Percentiles rank a stretch among this genome's conserved stretches.
Conservation (phyloP, 2,329 filamentous ascomycete genomes). For the Fusarium redolens region DNA sequence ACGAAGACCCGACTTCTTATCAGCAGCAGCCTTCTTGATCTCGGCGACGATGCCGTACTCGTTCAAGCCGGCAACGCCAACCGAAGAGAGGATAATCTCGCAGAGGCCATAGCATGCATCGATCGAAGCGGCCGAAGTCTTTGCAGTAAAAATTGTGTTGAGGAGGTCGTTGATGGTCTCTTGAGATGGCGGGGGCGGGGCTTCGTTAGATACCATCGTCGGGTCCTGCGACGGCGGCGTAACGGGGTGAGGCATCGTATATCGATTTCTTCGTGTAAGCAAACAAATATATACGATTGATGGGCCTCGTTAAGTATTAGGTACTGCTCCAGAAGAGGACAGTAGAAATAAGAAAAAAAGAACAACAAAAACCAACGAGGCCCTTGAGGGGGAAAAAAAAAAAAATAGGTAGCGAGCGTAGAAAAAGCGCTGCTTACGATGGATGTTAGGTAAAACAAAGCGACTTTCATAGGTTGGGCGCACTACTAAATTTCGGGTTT, state of each 20-base stretch:
- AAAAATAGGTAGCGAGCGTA: constrained; percentile 31
- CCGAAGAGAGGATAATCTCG: constrained; percentile 65
- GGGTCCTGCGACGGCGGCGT: constrained; percentile 55
- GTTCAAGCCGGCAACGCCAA: constrained; percentile 64
- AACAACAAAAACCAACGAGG: constrained; percentile 43
- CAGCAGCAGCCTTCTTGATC: constrained; percentile 78
- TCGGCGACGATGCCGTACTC: constrained; percentile 66
- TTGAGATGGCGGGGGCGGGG: constrained; percentile 68
- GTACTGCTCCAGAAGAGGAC: constrained; percentile 11
- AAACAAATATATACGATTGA: background rate
- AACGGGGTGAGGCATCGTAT: constrained; percentile 61
- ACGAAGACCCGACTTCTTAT: constrained; percentile 91
- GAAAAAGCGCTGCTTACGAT: constrained; percentile 40
- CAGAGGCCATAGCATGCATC: constrained; percentile 72
- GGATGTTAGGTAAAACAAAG: constrained; percentile 28
- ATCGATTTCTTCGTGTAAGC: constrained; percentile 15
- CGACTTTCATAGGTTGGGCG: constrained; percentile 33
- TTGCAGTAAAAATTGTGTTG: constrained; percentile 74
- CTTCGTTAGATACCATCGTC: constrained; percentile 59
- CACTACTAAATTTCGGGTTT: constrained; percentile 24
- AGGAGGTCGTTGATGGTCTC: constrained; percentile 75
- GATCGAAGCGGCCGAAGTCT: constrained; percentile 76
- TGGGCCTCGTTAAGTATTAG: constrained; percentile 37
- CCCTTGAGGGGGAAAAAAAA: constrained; percentile 32
- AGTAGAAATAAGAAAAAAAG: constrained; percentile 6